phyloP scores from a whole-genome alignment of 306 rosid species.

The Quercus suber region DNA sequence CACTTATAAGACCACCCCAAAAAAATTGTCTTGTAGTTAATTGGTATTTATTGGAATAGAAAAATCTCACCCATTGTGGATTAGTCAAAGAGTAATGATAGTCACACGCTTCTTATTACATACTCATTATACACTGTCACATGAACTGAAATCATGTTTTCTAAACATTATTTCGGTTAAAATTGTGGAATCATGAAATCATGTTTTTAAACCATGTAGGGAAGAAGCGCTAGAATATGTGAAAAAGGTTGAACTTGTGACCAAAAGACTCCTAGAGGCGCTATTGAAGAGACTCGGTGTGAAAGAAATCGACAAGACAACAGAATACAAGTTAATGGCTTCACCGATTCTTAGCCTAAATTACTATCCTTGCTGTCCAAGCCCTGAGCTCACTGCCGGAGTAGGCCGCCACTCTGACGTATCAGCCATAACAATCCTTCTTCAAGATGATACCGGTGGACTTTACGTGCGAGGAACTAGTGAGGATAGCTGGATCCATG shows the following conservation, averaged over 20 bases:
- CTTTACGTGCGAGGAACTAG: slow-evolving; percentile 30
- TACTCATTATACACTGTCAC: no score
- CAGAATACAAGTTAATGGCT: slow-evolving; percentile 30
- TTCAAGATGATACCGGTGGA: slow-evolving; percentile 38
- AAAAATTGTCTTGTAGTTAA: no score
- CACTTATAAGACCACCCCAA: no score
- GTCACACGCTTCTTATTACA: no score
- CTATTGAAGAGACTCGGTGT: slow-evolving; percentile 28
- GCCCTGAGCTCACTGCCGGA: slow-evolving; percentile 29
- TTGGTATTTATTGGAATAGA: no score
- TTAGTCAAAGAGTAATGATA: no score
- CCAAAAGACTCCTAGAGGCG: slow-evolving; percentile 24
- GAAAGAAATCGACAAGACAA: slow-evolving; percentile 31
- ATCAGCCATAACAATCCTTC: slow-evolving; percentile 41
- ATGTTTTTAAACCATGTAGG: slow-evolving; percentile 5
- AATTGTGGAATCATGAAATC: no score
- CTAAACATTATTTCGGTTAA: no score
- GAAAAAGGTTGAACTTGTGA: slow-evolving; percentile 26
- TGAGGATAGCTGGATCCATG: slow-evolving; percentile 34
- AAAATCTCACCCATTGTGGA: no score
- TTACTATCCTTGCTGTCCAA: slow-evolving; percentile 44
- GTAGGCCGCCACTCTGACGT: slow-evolving; percentile 38
- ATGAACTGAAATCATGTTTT: no score
- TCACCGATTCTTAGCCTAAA: slow-evolving; percentile 28
- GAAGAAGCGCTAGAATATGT: slow-evolving; percentile 32